Base-by-base conservation (phyloP, 1,139 yeast species). In the Taphrina confusa region DNA sequence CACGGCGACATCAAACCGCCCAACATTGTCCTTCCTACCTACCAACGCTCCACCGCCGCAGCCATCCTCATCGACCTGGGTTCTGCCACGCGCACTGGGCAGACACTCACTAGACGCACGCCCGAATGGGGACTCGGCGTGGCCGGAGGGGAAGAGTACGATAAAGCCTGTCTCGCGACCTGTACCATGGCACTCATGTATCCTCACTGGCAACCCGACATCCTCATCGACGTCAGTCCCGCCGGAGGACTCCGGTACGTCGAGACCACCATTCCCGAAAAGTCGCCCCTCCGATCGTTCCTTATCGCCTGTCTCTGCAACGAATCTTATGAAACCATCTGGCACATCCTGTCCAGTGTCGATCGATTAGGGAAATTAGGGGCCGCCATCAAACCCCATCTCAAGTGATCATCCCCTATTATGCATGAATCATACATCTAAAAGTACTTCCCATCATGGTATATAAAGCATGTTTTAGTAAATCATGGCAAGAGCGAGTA, bases 1-100 rank as follows among this genome's bases (percentile, higher is more conserved):
- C 47, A 42, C 20, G 47, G 47, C 8, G 47, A 42, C 31, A 42
- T 42, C 47, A 42, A 42, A 14, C 47, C 47, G 14, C 16, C 47
- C 12, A 42, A 42, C 31, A 42, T 42, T 18, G n/a, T 42, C 3
- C 20, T 42, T 14, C 47, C 47, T 4, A 42, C 47, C 9, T 11
- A 42, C 18, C 31, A 42, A 3, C 20, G 31, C 9, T 23, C 47
- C 31, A 23, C 9, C 16, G 31, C 47, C 4, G 8, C 33, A 12
- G 47, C 47, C 14, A 27, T 42, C 16, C 33, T 42, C 31, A 42
- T 42, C 9, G 47, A 42, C 25, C 47, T 42, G 3, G 47, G 47
- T 8, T 42, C 47, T 2, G 47, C 31, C 3, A 42, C 47, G 1
- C 31, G 31, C 14, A 25, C 16, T 5, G 47, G 47, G 14, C 30